phyloP scores from a whole-genome alignment of 768 basidiomycete species.

The Leucosporidium yakuticum region DNA sequence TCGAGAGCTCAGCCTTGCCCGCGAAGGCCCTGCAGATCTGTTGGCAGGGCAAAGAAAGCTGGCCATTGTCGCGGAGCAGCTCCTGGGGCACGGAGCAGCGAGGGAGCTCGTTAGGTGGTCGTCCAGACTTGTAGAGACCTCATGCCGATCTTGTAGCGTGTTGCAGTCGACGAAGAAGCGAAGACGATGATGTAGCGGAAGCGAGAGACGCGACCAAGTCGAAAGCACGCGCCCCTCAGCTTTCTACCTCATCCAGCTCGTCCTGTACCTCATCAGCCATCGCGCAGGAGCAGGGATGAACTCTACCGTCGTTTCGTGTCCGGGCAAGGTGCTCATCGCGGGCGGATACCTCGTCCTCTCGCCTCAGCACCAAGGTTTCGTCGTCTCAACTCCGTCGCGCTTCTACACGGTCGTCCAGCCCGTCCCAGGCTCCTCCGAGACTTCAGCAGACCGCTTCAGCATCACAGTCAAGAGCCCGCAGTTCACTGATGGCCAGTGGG shows the following conservation, averaged over 20 bases:
- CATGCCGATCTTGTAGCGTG: too few species aligned
- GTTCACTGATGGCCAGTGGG: constrained; percentile 59
- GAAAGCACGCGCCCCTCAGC: not conserved
- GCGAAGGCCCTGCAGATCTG: too few species aligned
- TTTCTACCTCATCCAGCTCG: not conserved
- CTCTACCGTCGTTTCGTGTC: constrained; percentile 72
- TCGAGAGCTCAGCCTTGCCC: too few species aligned
- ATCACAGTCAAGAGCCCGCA: constrained; percentile 84
- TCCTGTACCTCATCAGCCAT: not conserved
- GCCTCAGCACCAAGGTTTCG: constrained; percentile 72
- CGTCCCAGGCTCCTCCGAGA: not conserved
- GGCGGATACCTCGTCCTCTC: constrained; percentile 98
- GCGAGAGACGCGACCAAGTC: not conserved
- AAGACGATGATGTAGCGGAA: not conserved
- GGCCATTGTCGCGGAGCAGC: too few species aligned
- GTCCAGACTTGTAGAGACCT: too few species aligned
- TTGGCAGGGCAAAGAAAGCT: too few species aligned
- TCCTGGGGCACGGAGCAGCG: too few species aligned
- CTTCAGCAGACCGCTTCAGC: constrained; percentile 42
- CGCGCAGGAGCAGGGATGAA: not conserved
- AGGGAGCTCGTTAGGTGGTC: too few species aligned
- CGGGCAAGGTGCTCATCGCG: constrained; percentile 90
- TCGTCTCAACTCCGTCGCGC: constrained; percentile 84
- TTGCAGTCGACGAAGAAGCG: too few species aligned
- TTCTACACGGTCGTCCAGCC: constrained; percentile 73